Percentiles rank a stretch among this genome's conserved stretches.
These are phyloP conservation scores for Pulveroboletus sp. DNA, from an alignment of 768 basidiomycete species.

Conservation along the genomic window DNA sequence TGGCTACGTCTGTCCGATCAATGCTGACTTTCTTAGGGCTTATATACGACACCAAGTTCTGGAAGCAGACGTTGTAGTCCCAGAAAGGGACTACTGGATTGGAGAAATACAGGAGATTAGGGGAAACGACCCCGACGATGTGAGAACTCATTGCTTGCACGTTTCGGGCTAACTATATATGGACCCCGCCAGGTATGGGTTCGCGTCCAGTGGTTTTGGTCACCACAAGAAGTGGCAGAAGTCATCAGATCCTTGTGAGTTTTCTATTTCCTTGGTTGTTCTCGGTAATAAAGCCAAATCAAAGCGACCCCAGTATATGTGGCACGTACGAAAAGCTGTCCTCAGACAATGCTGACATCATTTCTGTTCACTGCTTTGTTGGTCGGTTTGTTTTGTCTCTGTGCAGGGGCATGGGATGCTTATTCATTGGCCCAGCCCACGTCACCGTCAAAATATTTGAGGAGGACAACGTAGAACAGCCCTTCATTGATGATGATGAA, in stretches of 20 bases:
- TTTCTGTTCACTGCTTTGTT: conserved; percentile 44
- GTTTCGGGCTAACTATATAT: background rate
- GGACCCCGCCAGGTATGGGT: conserved; percentile 45
- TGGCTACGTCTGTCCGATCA: background rate
- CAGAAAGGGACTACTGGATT: conserved; percentile 48
- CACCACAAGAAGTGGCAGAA: conserved; percentile 41
- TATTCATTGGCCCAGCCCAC: conserved; percentile 26
- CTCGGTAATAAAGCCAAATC: background rate
- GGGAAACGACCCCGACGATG: conserved; percentile 24
- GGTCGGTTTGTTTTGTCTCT: conserved; percentile 29
- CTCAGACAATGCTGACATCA: conserved; percentile 47
- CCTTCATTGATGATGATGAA: conserved; percentile 34
- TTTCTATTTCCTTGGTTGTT: background rate
- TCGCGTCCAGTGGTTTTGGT: conserved; percentile 54
- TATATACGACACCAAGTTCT: conserved; percentile 25
- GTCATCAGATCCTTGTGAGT: conserved; percentile 50
- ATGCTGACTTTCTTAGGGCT: conserved; percentile 24
- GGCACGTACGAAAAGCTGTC: conserved; percentile 46
- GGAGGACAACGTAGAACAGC: conserved; percentile 38
- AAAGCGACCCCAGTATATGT: conserved; percentile 39
- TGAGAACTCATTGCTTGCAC: conserved; percentile 14
- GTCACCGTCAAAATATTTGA: conserved; percentile 34
- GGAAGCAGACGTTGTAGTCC: conserved; percentile 9
- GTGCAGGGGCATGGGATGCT: background rate
- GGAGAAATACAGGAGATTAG: conserved; percentile 47